Conservation (phyloP, 192 early-diverging fungal species). For the Coemansia sp. region DNA sequence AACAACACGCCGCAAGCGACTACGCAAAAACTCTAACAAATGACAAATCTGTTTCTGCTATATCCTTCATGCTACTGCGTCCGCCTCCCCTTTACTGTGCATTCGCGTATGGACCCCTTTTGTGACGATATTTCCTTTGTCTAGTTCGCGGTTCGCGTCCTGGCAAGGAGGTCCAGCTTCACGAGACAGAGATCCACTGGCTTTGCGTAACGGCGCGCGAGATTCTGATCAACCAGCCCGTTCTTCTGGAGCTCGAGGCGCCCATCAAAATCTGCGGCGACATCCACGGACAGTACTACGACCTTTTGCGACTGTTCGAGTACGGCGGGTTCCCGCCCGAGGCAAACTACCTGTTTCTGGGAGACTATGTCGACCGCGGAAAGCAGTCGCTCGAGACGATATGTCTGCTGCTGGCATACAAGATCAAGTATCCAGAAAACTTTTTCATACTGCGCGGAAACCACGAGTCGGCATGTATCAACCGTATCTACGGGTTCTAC, state of each 20-base stretch:
- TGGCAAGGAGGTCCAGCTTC: conserved; percentile 94
- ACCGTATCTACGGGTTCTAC: conserved; percentile 98
- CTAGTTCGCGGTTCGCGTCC: conserved; percentile 92
- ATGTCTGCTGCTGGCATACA: conserved; percentile 94
- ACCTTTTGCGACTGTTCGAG: conserved; percentile 92
- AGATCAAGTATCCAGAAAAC: conserved; percentile 99
- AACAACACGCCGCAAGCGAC: conserved; percentile 1
- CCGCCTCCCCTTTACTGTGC: neutral
- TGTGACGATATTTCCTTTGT: neutral
- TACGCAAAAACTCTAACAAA: conserved; percentile 3
- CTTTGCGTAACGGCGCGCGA: conserved; percentile 92
- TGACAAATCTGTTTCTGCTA: neutral
- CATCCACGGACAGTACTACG: conserved; percentile 97
- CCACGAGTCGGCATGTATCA: conserved; percentile 96
- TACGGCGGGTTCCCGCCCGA: conserved; percentile 96
- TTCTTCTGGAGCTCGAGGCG: conserved; percentile 89
- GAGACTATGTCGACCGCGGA: conserved; percentile 97
- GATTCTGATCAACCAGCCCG: conserved; percentile 92
- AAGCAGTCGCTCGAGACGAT: conserved; percentile 99
- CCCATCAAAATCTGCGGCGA: conserved; percentile 96
- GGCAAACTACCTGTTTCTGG: conserved; percentile 95
- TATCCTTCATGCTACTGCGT: conserved; percentile 1
- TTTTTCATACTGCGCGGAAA: conserved; percentile 99
- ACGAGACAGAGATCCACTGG: conserved; percentile 92
- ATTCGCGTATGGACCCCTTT: neutral